Evolutionary conservation across 371 early-diverging fungal species (phyloP).

Genomic region (Saksenaea oblongispora): DNA sequence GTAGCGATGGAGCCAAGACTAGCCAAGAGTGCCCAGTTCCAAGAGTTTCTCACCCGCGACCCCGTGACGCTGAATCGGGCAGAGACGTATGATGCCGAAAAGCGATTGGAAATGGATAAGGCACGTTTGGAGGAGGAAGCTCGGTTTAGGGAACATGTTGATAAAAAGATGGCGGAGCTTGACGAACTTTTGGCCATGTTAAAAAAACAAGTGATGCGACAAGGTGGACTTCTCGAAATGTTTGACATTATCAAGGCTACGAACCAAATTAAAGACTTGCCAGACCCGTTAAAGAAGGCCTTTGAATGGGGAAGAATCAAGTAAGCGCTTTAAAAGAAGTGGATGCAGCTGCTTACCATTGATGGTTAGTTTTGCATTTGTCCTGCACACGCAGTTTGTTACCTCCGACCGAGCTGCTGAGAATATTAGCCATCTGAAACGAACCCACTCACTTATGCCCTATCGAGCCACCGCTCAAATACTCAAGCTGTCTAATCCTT

Average conservation of each 20-base stretch:
- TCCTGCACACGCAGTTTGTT: constrained; percentile 60
- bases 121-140: constrained; percentile 43
- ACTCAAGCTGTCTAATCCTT: constrained; percentile 64
- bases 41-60: constrained; percentile 47
- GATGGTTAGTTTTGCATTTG: constrained; percentile 57
- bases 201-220: constrained; percentile 48
- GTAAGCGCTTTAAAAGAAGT: constrained; percentile 13
- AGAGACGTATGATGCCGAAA: constrained; percentile 41
- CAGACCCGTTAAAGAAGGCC: constrained; percentile 43
- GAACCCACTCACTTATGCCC: constrained; percentile 62
- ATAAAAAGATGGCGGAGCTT: constrained; percentile 44
- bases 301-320: constrained; percentile 64
- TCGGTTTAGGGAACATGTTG: constrained; percentile 47
- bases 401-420: constrained; percentile 60
- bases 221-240: constrained; percentile 45
- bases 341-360: neutral
- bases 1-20: constrained; percentile 37
- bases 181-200: constrained; percentile 46
- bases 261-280: constrained; percentile 46
- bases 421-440: constrained; percentile 56
- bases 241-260: constrained; percentile 41
- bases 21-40: constrained; percentile 31
- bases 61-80: constrained; percentile 35
- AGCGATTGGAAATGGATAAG: constrained; percentile 36
- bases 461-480: constrained; percentile 59